phyloP scores from a whole-genome alignment of 352 stramenopile genomes.

The Aphanomyces stellatus region DNA sequence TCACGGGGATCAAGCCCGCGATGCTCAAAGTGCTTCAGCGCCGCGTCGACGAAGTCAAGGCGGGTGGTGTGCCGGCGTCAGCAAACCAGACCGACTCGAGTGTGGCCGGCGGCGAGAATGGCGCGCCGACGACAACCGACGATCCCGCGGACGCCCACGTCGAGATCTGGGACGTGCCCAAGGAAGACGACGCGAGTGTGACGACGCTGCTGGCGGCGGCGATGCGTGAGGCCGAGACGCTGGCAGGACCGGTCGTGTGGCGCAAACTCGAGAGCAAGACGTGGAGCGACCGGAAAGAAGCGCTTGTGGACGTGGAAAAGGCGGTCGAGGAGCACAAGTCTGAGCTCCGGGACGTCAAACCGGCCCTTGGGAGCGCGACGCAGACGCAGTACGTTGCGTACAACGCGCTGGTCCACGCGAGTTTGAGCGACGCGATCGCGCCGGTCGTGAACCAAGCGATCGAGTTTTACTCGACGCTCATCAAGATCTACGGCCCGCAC shows the following conservation, averaged over 20 bases:
- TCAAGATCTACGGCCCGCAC: conserved; percentile 65
- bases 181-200: conserved; percentile 42
- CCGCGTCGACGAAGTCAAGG: conserved; percentile 57
- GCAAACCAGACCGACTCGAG: conserved; percentile 24
- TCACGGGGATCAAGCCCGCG: conserved; percentile 53
- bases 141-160: conserved; percentile 30
- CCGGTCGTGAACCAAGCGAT: conserved; percentile 66
- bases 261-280: conserved; percentile 75
- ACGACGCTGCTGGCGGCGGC: conserved; percentile 36
- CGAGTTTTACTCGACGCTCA: conserved; percentile 51
- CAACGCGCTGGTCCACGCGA: conserved; percentile 46
- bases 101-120: no score
- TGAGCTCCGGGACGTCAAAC: conserved; percentile 53
- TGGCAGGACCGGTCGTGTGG: conserved; percentile 59
- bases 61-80: conserved; percentile 22
- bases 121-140: conserved; percentile 34
- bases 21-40: conserved; percentile 67
- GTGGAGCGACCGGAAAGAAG: conserved; percentile 76
- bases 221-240: conserved; percentile 29
- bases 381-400: conserved; percentile 62
- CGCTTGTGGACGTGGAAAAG: conserved; percentile 65
- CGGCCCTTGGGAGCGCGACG: conserved; percentile 45
- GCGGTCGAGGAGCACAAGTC: conserved; percentile 57
- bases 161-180: conserved; percentile 31
- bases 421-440: conserved; percentile 54